These are phyloP conservation scores for Aspergillus sp. DNA, from an alignment of 2,329 filamentous ascomycete species.

Conservation along the genomic window DNA sequence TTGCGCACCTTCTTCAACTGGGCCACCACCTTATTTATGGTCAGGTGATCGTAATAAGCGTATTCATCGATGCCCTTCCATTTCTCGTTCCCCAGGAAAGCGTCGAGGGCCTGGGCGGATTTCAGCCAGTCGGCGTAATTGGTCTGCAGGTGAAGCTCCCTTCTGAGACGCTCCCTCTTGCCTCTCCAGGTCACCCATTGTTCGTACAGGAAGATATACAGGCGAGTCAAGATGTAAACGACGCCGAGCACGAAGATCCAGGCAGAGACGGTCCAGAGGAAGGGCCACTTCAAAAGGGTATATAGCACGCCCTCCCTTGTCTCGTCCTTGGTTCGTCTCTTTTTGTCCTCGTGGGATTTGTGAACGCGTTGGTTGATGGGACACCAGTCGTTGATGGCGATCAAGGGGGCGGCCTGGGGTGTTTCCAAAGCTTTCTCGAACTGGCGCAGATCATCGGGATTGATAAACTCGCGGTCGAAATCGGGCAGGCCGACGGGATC, in stretches of 20 bases:
- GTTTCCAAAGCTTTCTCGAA: slow-evolving; percentile 77
- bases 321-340: slow-evolving; percentile 65
- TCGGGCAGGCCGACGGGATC: slow-evolving; percentile 67
- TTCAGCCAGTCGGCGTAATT: slow-evolving; percentile 77
- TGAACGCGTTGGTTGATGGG: slow-evolving; percentile 68
- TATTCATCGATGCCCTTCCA: slow-evolving; percentile 48
- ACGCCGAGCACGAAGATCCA: slow-evolving; percentile 69
- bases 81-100: slow-evolving; percentile 60
- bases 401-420: slow-evolving; percentile 67
- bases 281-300: slow-evolving; percentile 79
- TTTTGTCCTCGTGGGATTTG: slow-evolving; percentile 35
- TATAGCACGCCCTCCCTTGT: slow-evolving; percentile 92
- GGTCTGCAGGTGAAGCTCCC: slow-evolving; percentile 59
- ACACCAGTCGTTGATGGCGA: slow-evolving; percentile 91
- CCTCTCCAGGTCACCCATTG: slow-evolving; percentile 86
- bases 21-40: slow-evolving; percentile 64
- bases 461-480: slow-evolving; percentile 66
- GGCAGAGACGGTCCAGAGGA: slow-evolving; percentile 66
- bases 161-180: slow-evolving; percentile 59
- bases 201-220: slow-evolving; percentile 91
- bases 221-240: slow-evolving; percentile 68
- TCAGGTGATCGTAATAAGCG: slow-evolving; percentile 79
- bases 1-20: slow-evolving; percentile 51
- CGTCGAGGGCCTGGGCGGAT: slow-evolving; percentile 70
- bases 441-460: slow-evolving; percentile 60